These are phyloP conservation scores for Annulohypoxylon maeteangense DNA, from an alignment of 495 filamentous ascomycete species.

Conservation along the genomic window DNA sequence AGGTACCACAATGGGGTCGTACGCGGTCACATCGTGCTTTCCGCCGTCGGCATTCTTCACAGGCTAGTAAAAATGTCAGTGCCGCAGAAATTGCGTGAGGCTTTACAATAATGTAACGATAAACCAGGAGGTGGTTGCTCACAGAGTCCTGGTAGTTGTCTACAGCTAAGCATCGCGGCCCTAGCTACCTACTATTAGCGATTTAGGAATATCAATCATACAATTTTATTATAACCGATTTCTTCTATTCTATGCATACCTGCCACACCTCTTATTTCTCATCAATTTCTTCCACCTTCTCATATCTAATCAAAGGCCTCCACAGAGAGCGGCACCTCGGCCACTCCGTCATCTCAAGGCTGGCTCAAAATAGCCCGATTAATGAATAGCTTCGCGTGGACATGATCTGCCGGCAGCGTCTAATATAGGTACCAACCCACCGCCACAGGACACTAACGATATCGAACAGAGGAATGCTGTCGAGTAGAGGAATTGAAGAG, in stretches of 20 bases:
- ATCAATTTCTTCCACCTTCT: too few relatives aligned
- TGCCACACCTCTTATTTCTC: too few relatives aligned
- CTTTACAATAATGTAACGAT: not conserved
- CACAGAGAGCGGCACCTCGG: not conserved
- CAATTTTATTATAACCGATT: too few relatives aligned
- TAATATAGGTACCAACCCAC: not conserved
- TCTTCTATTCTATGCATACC: too few relatives aligned
- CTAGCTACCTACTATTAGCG: not conserved
- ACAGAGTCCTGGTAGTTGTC: constrained; percentile 4
- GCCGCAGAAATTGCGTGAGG: not conserved
- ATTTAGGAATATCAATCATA: not conserved
- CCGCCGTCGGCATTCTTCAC: constrained; percentile 6
- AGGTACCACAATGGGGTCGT: not conserved
- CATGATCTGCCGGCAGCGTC: not conserved
- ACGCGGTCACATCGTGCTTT: constrained; percentile 6
- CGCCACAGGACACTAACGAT: not conserved
- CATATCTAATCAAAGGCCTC: too few relatives aligned
- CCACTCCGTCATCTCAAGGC: not conserved
- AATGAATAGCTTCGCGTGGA: not conserved
- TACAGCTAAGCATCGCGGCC: not conserved
- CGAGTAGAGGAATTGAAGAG: not conserved
- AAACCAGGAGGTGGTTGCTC: not conserved
- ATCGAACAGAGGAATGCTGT: not conserved
- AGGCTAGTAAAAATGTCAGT: not conserved
- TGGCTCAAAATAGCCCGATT: not conserved